Evolutionary conservation across 2,329 filamentous ascomycete species (phyloP).

Genomic region (Aspergillus brunneoviolaceus): DNA sequence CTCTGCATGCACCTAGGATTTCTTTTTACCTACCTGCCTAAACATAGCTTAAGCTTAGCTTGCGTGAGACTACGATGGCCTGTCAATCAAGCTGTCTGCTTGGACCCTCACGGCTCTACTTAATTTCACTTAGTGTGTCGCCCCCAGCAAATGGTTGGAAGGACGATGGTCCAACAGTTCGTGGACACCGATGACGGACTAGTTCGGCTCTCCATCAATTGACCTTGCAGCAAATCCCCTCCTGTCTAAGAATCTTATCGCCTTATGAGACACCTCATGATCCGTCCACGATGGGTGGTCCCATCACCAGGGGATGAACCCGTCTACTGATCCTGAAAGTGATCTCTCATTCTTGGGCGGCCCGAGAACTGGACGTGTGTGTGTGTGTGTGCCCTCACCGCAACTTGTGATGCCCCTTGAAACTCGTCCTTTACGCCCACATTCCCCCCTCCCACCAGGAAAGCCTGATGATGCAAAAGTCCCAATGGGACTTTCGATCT

Average conservation of each 20-base stretch:
- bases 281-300: background rate
- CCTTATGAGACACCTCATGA: constrained; percentile 2
- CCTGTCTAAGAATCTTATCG: constrained; percentile 14
- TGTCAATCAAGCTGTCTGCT: background rate
- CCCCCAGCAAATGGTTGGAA: background rate
- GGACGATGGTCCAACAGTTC: background rate
- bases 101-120: constrained; percentile 10
- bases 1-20: constrained; percentile 16
- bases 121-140: constrained; percentile 14
- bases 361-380: constrained; percentile 7
- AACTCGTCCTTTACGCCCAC: constrained; percentile 2
- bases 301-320: background rate
- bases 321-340: background rate
- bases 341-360: constrained; percentile 8
- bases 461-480: constrained; percentile 13
- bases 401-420: constrained; percentile 9
- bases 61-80: constrained; percentile 20
- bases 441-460: background rate
- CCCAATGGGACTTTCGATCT: constrained; percentile 3
- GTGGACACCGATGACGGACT: background rate
- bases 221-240: constrained; percentile 14
- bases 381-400: constrained; percentile 10
- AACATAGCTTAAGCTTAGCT: constrained; percentile 30
- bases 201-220: background rate
- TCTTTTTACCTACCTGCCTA: constrained; percentile 9